Evolutionary conservation across 148 eudicot genomes (phyloP), one percentile per base, ranked within the genome.

Genomic region (Persicaria maculosa): DNA sequence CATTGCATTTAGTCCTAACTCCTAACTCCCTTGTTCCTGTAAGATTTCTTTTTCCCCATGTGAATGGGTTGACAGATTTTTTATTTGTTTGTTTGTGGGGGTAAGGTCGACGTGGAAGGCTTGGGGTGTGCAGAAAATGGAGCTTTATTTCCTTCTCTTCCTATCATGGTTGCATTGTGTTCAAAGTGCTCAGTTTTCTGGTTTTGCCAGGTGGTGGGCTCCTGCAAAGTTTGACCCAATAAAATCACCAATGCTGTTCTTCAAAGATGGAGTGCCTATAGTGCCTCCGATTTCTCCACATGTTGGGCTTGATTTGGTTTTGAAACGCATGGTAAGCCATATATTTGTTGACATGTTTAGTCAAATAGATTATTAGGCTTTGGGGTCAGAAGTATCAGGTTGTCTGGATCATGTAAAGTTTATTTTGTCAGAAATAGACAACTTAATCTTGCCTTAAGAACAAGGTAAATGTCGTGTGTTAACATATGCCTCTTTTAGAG

Each of bases 221-320:
- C 93, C 97, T 77, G 88, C 92, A 65, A 94, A 94, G 79, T 94
- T 94, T 85, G 96, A 91, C 77, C 98, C 96, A 43, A 81, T 87
- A 43, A 94, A 85, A 81, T 90, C 98, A 74, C 96, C 98, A 3
- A 91, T 94, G 98, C 86, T 94, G 65, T 94, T 94, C 78, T 90
- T 88, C 78, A 85, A 91, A 78, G 81, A 84, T 58, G 96, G 93
- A 14, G 17, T 69, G 59, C 96, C 97, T 55, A 71, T 91, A 79
- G 22, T 82, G 65, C 97, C 98, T 68, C 96, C 89, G 61, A 22
- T 77, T 43, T 59, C 88, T 82, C 96, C 98, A 71, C 86, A 90
- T 72, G 84, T 72, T 76, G 98, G 96, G 75, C 86, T 94, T 69
- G 93, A 90, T 76, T 82, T 87, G 81, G 93, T 87, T 74, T 72